Percentiles rank a stretch among this genome's conserved stretches.
These are phyloP conservation scores for Acidomyces sp. DNA, from an alignment of 495 filamentous ascomycete genomes.

Conservation along the genomic window DNA sequence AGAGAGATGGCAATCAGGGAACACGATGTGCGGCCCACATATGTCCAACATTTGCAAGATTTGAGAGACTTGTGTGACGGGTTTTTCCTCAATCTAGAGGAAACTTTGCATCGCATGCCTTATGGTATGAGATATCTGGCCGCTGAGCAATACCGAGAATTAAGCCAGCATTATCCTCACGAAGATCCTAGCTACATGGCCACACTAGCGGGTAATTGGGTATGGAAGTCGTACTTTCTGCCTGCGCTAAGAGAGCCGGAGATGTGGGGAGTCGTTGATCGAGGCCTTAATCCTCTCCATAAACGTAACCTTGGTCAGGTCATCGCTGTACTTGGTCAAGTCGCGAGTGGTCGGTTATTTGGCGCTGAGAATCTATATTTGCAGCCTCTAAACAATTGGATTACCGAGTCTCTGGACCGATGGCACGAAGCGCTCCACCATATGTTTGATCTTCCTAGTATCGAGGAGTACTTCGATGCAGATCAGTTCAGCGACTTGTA, in stretches of 20 bases:
- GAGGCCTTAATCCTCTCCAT: conserved; percentile 73
- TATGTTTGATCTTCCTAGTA: conserved; percentile 71
- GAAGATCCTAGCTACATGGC: conserved; percentile 68
- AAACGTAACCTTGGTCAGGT: conserved; percentile 88
- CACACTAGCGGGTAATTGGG: conserved; percentile 74
- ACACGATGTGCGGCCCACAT: conserved; percentile 76
- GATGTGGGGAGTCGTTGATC: conserved; percentile 77
- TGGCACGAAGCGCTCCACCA: conserved; percentile 46
- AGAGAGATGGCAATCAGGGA: conserved; percentile 89
- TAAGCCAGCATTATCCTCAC: conserved; percentile 61
- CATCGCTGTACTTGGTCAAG: conserved; percentile 77
- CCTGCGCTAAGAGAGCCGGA: conserved; percentile 79
- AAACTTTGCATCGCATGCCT: conserved; percentile 73
- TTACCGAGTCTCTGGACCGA: conserved; percentile 72
- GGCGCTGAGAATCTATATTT: conserved; percentile 90
- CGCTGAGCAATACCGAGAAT: conserved; percentile 66
- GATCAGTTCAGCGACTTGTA: conserved; percentile 98
- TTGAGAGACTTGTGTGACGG: conserved; percentile 86
- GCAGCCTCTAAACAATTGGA: conserved; percentile 81
- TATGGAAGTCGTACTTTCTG: conserved; percentile 89
- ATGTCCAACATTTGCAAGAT: conserved; percentile 86
- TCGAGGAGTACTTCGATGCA: conserved; percentile 88
- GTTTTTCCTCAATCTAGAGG: conserved; percentile 68
- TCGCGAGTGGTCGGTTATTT: conserved; percentile 73
- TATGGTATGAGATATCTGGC: conserved; percentile 87